Evolutionary conservation across 345 rosid genomes (phyloP), one percentile per base, ranked within the genome.

Genomic region (Bruguiera gymnorhiza): DNA sequence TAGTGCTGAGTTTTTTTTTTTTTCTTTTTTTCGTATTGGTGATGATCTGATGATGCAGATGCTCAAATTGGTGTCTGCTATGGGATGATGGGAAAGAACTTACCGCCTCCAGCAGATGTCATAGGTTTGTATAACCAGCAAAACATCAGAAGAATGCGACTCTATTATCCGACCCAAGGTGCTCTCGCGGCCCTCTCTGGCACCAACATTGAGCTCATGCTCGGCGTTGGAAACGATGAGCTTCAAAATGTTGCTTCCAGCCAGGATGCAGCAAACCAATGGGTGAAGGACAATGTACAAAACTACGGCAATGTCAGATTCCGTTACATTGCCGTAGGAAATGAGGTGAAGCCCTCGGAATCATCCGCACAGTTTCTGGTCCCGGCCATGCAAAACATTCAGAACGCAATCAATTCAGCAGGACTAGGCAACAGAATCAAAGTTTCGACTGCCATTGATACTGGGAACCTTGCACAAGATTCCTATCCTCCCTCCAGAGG

Each of bases 1-100:
- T 18, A 1, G 58, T 8, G 24, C 11, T 54, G 13, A 21, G 23
- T 23, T 2, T 24, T 24, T 0, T 37, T 2, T 3, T 3, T 43
- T 13, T 13, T 13, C n/a, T n/a, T n/a, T n/a, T n/a, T n/a, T n/a
- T 15, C 16, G 3, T 11, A 2, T 0, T 3, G 50, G 1, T 13
- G 6, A 55, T 55, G 59, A n/a, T 23, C 16, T 43, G 20, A 61
- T 24, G 24, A 24, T 64, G 75, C 78, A 85, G 86, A 48, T 70
- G 89, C 83, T 9, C 86, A 88, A 64, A 77, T 83, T 37, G 95
- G 95, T 63, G 89, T 86, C 48, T 89, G 93, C 70, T 89, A 91
- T 66, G 95, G 95, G 32, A 85, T 71, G 84, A 2, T 2, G 0
- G 91, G 91, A 10, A 63, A 86, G 72, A 79, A 83, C 74, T 48